Base-by-base conservation (phyloP, 2,329 filamentous ascomycete genomes). In the Stagonosporopsis chrysanthemi region DNA sequence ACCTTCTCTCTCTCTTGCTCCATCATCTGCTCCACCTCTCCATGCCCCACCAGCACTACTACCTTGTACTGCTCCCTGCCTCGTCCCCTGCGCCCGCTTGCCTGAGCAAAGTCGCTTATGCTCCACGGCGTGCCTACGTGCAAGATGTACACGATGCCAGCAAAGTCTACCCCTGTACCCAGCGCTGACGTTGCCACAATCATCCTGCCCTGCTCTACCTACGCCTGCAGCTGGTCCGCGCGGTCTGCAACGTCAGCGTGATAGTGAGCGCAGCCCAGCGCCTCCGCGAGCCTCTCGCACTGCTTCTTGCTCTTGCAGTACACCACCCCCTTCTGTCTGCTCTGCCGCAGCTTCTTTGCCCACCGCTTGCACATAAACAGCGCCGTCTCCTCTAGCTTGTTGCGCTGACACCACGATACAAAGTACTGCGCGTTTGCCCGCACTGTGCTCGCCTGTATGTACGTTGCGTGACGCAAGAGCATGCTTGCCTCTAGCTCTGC, bases 171-270 rank as follows among this genome's bases (percentile, higher is more conserved):
- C 6, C 60, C 57, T 17, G 52, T 65, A 4, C 60, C 56, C 23
- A 69, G 46, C 28, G 56, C 55, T 5, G 50, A 62, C 14, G 56
- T 69, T 6, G 56, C 62, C 24, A 64, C 41, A 28, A 69, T 67
- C 35, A 64, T 44, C 15, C 58, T 56, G 17, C 58, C 44, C 36
- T 47, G 12, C 17, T 60, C 44, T 28, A 59, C n/a, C 54, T 38
- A 64, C n/a, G 17, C 35, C 33, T 52, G 8, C 22, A 64, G 44
- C 41, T 35, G 33, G 17, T 64, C 54, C 23, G 50, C 51, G 2
- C 36, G 23, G 22, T 60, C 45, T 12, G 43, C 44, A 2, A 44
- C 46, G 6, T 39, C 38, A 17, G 61, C 60, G 46, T 64, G 42
- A 59, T 64, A 64, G 46, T 62, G 9, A 28, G 60, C 23, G 46